Conservation (phyloP, 2,329 filamentous ascomycete species). For the Neonectria coccinea region DNA sequence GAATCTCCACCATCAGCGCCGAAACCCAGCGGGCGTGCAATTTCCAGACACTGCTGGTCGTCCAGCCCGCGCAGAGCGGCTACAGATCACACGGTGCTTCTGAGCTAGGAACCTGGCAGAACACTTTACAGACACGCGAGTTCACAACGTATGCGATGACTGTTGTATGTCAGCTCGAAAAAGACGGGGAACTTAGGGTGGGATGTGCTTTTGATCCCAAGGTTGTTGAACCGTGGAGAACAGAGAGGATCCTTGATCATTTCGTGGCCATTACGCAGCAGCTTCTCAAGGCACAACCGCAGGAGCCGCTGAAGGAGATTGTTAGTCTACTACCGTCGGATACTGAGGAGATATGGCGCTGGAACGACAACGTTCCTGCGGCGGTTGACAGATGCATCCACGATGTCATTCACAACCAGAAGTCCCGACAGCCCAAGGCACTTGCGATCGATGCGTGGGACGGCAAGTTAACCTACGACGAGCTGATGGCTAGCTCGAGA, state of each 20-base stretch:
- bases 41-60: conserved; percentile 21
- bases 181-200: not conserved
- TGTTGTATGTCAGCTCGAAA: not conserved
- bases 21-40: not conserved
- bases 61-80: not conserved
- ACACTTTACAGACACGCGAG: not conserved
- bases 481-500: not conserved
- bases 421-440: not conserved
- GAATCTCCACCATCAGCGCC: conserved; percentile 7
- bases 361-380: conserved; percentile 33
- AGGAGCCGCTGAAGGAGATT: not conserved
- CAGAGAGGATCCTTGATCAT: conserved; percentile 16
- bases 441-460: conserved; percentile 49
- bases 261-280: conserved; percentile 6
- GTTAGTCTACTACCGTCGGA: not conserved
- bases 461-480: not conserved
- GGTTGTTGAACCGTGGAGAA: conserved; percentile 10
- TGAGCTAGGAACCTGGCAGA: not conserved
- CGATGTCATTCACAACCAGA: conserved; percentile 30
- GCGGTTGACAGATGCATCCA: conserved; percentile 35
- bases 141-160: conserved; percentile 10
- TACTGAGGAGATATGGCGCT: conserved; percentile 29
- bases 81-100: too few relatives aligned
- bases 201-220: conserved; percentile 18
- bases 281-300: not conserved